These are phyloP conservation scores for Podospora anserina DNA, from an alignment of 495 filamentous ascomycete species.

Conservation along the genomic window DNA sequence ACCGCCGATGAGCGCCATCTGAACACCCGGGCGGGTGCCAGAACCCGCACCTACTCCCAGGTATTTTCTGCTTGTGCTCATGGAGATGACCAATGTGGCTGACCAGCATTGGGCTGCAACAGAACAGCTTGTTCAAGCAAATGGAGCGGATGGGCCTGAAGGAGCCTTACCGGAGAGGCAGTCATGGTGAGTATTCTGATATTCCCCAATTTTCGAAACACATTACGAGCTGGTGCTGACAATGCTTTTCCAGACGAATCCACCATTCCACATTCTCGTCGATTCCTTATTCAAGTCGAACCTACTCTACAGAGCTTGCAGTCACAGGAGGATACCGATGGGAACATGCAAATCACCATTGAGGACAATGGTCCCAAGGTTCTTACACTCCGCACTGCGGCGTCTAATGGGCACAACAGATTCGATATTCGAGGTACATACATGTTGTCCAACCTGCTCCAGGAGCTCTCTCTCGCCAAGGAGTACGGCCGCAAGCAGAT, in stretches of 20 bases:
- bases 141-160: slow-evolving; percentile 42
- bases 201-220: neutral
- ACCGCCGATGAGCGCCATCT: slow-evolving; percentile 46
- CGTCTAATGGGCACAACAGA: slow-evolving; percentile 75
- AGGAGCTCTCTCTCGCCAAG: slow-evolving; percentile 88
- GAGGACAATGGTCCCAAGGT: slow-evolving; percentile 92
- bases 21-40: slow-evolving; percentile 37
- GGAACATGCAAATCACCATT: slow-evolving; percentile 92
- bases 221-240: slow-evolving; percentile 1
- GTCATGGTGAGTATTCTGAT: slow-evolving; percentile 40
- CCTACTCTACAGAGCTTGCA: slow-evolving; percentile 67
- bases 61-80: slow-evolving; percentile 26
- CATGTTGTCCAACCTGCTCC: slow-evolving; percentile 89
- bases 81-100: slow-evolving; percentile 15
- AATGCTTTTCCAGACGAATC: slow-evolving; percentile 39
- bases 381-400: slow-evolving; percentile 77
- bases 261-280: slow-evolving; percentile 52
- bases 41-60: slow-evolving; percentile 49
- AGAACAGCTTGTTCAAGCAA: slow-evolving; percentile 46
- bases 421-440: slow-evolving; percentile 92
- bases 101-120: slow-evolving; percentile 10
- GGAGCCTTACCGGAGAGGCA: slow-evolving; percentile 47
- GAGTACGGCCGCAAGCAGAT: slow-evolving; percentile 79
- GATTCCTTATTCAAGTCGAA: slow-evolving; percentile 76
- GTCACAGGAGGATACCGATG: slow-evolving; percentile 82